Percentiles rank a stretch among this genome's conserved stretches.
Evolutionary conservation across 2,329 filamentous ascomycete species (phyloP).

Genomic region (Fusarium sp.): DNA sequence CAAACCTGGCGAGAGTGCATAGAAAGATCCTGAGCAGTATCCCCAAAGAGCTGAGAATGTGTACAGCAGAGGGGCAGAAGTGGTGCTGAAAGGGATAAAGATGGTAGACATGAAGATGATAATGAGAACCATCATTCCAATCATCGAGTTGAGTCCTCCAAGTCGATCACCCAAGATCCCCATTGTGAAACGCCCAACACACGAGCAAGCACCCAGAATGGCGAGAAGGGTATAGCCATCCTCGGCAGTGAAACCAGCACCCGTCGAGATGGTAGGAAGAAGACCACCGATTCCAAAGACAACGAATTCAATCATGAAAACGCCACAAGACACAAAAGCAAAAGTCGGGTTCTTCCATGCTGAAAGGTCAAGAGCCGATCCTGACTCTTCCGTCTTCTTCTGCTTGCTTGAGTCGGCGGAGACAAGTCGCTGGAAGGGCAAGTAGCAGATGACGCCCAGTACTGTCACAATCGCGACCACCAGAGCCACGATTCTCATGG

Average conservation of each 20-base stretch:
- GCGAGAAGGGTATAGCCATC: constrained; percentile 61
- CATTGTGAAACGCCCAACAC: constrained; percentile 59
- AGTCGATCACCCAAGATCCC: constrained; percentile 59
- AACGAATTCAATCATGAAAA: constrained; percentile 63
- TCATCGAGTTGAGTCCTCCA: constrained; percentile 59
- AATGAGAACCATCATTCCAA: constrained; percentile 47
- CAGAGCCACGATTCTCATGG: constrained; percentile 51
- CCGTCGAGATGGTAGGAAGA: constrained; percentile 60
- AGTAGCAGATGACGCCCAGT: constrained; percentile 53
- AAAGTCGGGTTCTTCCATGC: constrained; percentile 58
- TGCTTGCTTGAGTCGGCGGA: background rate
- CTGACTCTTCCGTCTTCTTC: background rate
- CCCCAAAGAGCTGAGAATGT: constrained; percentile 62
- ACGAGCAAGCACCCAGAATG: constrained; percentile 59
- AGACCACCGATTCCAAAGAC: constrained; percentile 62
- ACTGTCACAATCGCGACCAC: constrained; percentile 44
- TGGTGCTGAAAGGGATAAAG: constrained; percentile 60
- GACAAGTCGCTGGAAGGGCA: constrained; percentile 46
- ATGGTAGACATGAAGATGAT: constrained; percentile 57
- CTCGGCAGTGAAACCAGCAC: constrained; percentile 49
- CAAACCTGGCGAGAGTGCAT: constrained; percentile 54
- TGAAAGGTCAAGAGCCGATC: constrained; percentile 52
- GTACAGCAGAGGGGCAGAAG: constrained; percentile 57
- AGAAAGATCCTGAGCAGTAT: constrained; percentile 62
- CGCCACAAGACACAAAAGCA: constrained; percentile 55